phyloP scores from a whole-genome alignment of 768 basidiomycete genomes.

The Omphalotus guepiniiformis region DNA sequence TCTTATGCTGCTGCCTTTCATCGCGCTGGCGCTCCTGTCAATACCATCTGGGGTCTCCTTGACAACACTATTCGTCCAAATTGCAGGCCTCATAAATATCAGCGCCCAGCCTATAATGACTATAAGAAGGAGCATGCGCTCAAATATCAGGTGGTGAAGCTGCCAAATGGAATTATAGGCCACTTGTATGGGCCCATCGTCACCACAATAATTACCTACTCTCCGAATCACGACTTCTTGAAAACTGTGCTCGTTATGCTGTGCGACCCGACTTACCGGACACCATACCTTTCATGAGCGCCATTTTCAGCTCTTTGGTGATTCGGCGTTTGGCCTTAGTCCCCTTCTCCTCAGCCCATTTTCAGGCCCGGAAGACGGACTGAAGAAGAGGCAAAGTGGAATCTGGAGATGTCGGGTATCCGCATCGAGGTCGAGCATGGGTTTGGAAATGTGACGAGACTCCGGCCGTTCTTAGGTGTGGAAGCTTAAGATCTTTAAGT shows the following conservation, averaged over 20 bases:
- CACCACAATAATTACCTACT: conserved; percentile 16
- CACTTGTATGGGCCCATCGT: conserved; percentile 20
- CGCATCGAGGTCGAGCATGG: conserved; percentile 25
- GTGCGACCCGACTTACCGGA: conserved; percentile 4
- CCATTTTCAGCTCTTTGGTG: conserved; percentile 18
- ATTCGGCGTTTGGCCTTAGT: conserved; percentile 21
- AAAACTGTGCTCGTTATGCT: conserved; percentile 4
- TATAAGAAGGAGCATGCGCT: conserved; percentile 23
- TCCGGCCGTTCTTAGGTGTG: conserved; percentile 24
- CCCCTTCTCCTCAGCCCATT: conserved; percentile 17
- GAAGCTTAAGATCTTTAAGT: conserved; percentile 14
- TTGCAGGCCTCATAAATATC: conserved; percentile 13
- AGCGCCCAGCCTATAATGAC: conserved; percentile 18
- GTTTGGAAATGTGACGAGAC: conserved; percentile 16
- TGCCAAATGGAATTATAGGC: conserved; percentile 22
- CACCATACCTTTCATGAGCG: conserved; percentile 6
- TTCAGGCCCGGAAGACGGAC: conserved; percentile 1
- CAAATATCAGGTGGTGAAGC: conserved; percentile 24
- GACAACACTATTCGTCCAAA: conserved; percentile 20
- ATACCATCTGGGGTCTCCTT: conserved; percentile 15
- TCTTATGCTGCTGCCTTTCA: conserved; percentile 14
- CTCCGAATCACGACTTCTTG: conserved; percentile 10
- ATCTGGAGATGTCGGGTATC: conserved; percentile 19
- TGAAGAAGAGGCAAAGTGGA: conserved; percentile 20
- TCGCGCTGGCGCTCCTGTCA: conserved; percentile 13